These are phyloP conservation scores for Thalassiosira livingstoniorum DNA, from an alignment of 352 stramenopile genomes.

Conservation along the genomic window DNA sequence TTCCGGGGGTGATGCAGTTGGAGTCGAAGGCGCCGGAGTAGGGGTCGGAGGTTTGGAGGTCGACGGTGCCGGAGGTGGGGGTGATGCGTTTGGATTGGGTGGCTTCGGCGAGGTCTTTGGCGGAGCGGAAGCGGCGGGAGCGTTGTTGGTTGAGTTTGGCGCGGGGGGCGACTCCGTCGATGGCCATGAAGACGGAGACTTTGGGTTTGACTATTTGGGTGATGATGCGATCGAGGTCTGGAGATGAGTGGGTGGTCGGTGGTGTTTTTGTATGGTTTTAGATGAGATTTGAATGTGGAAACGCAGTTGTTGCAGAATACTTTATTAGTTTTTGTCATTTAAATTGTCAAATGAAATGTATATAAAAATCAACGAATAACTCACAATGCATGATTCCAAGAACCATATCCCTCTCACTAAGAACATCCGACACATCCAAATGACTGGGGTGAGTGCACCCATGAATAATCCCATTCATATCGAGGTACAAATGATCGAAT, in stretches of 20 bases:
- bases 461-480: slow-evolving; percentile 99
- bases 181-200: slow-evolving; percentile 97
- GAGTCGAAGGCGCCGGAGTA: slow-evolving; percentile 92
- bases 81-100: slow-evolving; percentile 73
- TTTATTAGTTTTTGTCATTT: neutral
- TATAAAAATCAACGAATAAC: slow-evolving; percentile 29
- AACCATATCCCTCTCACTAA: slow-evolving; percentile 86
- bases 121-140: slow-evolving; percentile 92
- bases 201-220: slow-evolving; percentile 98
- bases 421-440: slow-evolving; percentile 82
- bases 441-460: slow-evolving; percentile 91
- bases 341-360: neutral
- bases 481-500: slow-evolving; percentile 99
- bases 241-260: neutral
- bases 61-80: slow-evolving; percentile 51
- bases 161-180: slow-evolving; percentile 98
- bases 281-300: neutral
- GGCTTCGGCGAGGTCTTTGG: slow-evolving; percentile 84
- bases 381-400: slow-evolving; percentile 87
- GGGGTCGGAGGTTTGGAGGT: slow-evolving; percentile 40
- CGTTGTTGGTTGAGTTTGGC: slow-evolving; percentile 99
- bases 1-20: slow-evolving; percentile 98
- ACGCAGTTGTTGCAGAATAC: neutral
- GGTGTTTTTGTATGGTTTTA: neutral
- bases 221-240: slow-evolving; percentile 93